Evolutionary conservation across 495 filamentous ascomycete genomes (phyloP).

Genomic region (Terfezia boudieri): DNA sequence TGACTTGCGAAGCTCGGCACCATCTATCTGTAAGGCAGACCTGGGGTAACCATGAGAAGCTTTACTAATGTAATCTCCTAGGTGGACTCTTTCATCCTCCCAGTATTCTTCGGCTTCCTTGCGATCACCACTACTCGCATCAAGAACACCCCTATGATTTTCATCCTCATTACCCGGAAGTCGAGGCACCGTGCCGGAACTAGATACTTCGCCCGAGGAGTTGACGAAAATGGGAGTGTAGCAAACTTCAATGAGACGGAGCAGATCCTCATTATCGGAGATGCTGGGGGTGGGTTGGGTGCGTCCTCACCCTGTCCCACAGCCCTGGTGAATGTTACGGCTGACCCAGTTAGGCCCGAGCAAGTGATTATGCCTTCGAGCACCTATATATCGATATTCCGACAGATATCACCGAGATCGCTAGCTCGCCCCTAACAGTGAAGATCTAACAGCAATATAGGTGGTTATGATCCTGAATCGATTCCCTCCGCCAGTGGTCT

Average conservation of each 20-base stretch:
- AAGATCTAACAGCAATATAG: conserved; percentile 3
- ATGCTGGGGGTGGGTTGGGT: conserved; percentile 44
- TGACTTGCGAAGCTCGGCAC: conserved; percentile 40
- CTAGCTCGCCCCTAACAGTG: too few relatives aligned
- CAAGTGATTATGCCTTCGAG: too few relatives aligned
- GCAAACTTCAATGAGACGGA: conserved; percentile 98
- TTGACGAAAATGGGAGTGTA: conserved; percentile 82
- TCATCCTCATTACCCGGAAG: conserved; percentile 67
- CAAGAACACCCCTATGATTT: conserved; percentile 59
- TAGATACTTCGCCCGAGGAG: conserved; percentile 77
- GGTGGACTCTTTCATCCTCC: conserved; percentile 81
- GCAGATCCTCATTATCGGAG: conserved; percentile 71
- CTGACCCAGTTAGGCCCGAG: too few relatives aligned
- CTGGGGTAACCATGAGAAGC: conserved; percentile 19
- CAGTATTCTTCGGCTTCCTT: conserved; percentile 85
- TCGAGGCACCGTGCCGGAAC: conserved; percentile 75
- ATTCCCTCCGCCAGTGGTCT: conserved; percentile 34
- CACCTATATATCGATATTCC: too few relatives aligned
- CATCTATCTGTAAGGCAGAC: conserved; percentile 18
- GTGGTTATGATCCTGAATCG: neutral
- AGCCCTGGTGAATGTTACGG: too few relatives aligned
- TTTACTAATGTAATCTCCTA: conserved; percentile 45
- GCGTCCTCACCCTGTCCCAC: conserved; percentile 26
- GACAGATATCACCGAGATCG: too few relatives aligned
- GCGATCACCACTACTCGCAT: conserved; percentile 62